phyloP scores from a whole-genome alignment of 108 stramenopile genomes.

The Skeletonema menzelii region DNA sequence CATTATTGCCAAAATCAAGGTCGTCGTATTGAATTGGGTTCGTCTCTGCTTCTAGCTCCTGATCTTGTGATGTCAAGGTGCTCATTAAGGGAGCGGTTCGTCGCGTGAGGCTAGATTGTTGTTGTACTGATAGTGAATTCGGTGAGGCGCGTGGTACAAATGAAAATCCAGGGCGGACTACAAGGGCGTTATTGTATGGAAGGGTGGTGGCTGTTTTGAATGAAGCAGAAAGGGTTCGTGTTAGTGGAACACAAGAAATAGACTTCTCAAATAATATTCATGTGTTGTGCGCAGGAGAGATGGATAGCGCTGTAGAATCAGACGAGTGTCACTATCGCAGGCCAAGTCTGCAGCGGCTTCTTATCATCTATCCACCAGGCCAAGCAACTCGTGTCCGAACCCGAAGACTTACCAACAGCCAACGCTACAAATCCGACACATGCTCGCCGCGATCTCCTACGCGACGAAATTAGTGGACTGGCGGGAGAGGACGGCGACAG shows the following conservation, averaged over 20 bases:
- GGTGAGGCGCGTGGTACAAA: background rate
- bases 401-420: slow-evolving; percentile 18
- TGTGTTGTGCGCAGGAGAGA: background rate
- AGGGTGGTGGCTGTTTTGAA: slow-evolving; percentile 15
- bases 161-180: slow-evolving; percentile 17
- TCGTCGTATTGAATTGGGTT: background rate
- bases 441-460: background rate
- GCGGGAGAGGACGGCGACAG: slow-evolving; percentile 3
- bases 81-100: background rate
- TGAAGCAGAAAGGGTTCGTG: background rate
- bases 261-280: background rate
- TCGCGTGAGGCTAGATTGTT: background rate
- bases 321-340: background rate
- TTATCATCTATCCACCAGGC: background rate
- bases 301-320: background rate
- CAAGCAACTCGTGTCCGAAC: background rate
- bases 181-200: slow-evolving; percentile 14
- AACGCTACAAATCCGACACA: slow-evolving; percentile 11
- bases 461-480: background rate
- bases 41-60: background rate
- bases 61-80: slow-evolving; percentile 2
- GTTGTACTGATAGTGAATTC: background rate
- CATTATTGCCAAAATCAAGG: background rate
- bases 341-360: background rate
- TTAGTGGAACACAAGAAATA: background rate